Conservation (phyloP, 805 yeast species). For the Debaryomyces hansenii region DNA sequence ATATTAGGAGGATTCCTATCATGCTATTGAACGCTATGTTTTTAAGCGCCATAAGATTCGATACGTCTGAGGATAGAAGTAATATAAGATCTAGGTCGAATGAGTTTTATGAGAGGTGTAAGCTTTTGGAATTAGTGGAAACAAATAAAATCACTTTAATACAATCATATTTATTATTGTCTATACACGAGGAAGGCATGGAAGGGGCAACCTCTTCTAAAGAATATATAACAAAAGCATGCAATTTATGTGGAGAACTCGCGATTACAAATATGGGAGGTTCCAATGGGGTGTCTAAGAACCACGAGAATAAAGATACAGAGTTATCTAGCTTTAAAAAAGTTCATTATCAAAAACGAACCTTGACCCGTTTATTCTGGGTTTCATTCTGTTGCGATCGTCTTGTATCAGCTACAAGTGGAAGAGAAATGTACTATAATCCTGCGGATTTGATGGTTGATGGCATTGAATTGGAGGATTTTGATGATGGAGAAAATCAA, state of each 20-base stretch:
- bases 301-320: background rate
- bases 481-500: constrained; percentile 17
- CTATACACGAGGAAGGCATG: constrained; percentile 28
- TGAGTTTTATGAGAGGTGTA: constrained; percentile 20
- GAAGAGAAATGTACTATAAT: constrained; percentile 23
- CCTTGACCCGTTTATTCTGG: constrained; percentile 27
- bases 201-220: constrained; percentile 23
- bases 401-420: constrained; percentile 23
- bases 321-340: background rate
- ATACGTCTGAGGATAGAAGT: constrained; percentile 5
- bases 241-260: constrained; percentile 22
- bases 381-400: constrained; percentile 26
- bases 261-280: constrained; percentile 26
- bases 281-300: constrained; percentile 14
- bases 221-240: constrained; percentile 21
- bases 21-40: constrained; percentile 27
- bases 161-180: constrained; percentile 22
- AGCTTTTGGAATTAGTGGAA: constrained; percentile 21
- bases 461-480: constrained; percentile 18
- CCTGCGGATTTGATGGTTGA: constrained; percentile 23
- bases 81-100: constrained; percentile 19
- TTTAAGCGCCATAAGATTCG: constrained; percentile 21
- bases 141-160: constrained; percentile 24
- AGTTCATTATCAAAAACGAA: constrained; percentile 9
- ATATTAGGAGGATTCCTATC: constrained; percentile 15